These are phyloP conservation scores for Ceratobasidium theobromae DNA, from an alignment of 1,284 basidiomycete genomes.

Conservation along the genomic window DNA sequence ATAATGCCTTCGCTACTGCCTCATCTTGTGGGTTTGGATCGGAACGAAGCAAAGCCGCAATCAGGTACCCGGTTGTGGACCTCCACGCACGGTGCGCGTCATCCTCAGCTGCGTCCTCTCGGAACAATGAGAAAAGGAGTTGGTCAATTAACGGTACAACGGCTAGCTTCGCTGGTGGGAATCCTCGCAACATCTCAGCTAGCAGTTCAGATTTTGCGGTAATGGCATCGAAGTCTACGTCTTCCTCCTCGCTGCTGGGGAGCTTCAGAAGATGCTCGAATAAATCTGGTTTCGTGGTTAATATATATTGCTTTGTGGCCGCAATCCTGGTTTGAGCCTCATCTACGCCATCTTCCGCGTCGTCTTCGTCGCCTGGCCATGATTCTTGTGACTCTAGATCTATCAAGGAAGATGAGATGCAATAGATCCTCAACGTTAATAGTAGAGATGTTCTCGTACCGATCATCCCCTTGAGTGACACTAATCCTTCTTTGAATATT, in stretches of 20 bases:
- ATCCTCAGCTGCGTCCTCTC: background rate
- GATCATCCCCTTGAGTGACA: conserved; percentile 4
- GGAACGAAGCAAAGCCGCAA: conserved; percentile 8
- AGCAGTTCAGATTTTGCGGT: background rate
- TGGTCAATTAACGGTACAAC: background rate
- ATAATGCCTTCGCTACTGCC: background rate
- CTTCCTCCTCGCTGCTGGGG: background rate
- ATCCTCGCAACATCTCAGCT: conserved; percentile 6
- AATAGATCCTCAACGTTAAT: too few species aligned
- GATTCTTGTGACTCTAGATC: too few species aligned
- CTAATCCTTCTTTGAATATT: background rate
- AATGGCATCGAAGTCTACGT: background rate
- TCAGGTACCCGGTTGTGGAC: background rate
- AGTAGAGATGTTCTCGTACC: background rate
- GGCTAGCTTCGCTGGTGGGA: background rate
- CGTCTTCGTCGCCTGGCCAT: background rate
- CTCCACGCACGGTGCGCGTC: background rate
- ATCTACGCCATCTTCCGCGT: background rate
- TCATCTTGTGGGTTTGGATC: conserved; percentile 1
- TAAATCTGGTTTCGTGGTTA: conserved; percentile 13
- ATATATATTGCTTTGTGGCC: conserved; percentile 2
- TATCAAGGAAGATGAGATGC: too few species aligned
- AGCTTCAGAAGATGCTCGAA: background rate
- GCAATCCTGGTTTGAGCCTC: background rate
- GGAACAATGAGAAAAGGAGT: conserved; percentile 1